phyloP scores from a whole-genome alignment of 257 asterid genomes.

The Coffea canephora region DNA sequence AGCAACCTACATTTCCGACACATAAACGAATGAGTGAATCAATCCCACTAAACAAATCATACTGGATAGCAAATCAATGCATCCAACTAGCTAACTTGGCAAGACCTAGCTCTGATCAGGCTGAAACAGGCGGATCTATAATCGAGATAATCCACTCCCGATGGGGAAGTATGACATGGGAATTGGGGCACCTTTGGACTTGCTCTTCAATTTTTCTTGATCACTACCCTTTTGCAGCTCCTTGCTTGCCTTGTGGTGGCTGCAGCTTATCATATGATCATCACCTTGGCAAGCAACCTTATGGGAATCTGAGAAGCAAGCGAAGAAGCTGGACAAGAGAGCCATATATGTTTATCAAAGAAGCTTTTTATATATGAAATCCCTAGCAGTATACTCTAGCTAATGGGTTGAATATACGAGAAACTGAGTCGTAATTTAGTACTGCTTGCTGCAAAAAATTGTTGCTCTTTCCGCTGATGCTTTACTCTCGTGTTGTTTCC shows the following conservation, averaged over 20 bases:
- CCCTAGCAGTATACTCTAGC: no score
- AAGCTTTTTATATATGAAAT: neutral
- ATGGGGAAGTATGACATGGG: slow-evolving; percentile 10
- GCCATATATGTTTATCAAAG: neutral
- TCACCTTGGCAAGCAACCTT: slow-evolving; percentile 11
- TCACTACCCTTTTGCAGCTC: neutral
- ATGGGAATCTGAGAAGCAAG: neutral
- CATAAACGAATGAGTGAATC: neutral
- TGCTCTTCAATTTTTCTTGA: neutral
- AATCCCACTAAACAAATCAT: neutral
- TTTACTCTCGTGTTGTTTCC: neutral
- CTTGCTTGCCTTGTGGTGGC: neutral
- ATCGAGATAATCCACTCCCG: slow-evolving; percentile 8
- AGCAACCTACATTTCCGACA: neutral
- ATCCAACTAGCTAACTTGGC: neutral
- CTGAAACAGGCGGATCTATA: neutral
- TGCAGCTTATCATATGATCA: neutral
- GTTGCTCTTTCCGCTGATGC: neutral
- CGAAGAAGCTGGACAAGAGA: neutral
- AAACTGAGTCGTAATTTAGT: no score
- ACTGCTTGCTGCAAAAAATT: neutral
- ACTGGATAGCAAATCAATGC: no score
- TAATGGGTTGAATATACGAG: no score
- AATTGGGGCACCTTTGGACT: slow-evolving; percentile 9
- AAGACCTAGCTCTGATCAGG: neutral